These are phyloP conservation scores for Lactuca saligna DNA, from an alignment of 129 eudicot species.

Conservation along the genomic window DNA sequence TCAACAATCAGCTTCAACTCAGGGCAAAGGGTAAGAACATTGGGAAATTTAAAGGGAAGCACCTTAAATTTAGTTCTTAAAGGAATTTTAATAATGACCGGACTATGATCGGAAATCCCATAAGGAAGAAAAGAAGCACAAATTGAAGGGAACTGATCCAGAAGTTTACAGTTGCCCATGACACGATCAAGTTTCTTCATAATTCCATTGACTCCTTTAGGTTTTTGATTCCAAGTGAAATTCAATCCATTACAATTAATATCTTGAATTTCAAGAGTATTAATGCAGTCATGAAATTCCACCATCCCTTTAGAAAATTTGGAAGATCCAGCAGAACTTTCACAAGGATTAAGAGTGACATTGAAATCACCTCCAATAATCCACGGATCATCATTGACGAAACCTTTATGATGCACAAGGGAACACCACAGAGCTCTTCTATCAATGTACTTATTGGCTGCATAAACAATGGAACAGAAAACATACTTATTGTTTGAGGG, in stretches of 20 bases:
- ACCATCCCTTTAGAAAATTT: background rate
- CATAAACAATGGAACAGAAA: background rate
- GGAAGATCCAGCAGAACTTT: background rate
- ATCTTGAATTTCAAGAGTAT: background rate
- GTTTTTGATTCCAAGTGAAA: slow-evolving; percentile 1
- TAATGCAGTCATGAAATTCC: background rate
- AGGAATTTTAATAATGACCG: background rate
- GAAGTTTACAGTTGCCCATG: rapidly evolving
- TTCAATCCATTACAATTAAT: background rate
- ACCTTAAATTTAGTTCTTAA: too few species aligned
- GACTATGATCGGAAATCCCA: background rate
- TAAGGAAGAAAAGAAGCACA: background rate
- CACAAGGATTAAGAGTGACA: background rate
- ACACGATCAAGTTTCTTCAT: background rate
- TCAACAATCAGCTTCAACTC: too few species aligned
- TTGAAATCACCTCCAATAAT: background rate
- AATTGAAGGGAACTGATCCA: background rate
- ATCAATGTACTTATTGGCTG: background rate
- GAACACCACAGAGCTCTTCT: background rate
- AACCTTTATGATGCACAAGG: rapidly evolving
- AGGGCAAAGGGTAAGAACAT: too few species aligned
- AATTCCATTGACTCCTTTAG: rapidly evolving
- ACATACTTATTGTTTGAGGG: too few species aligned
- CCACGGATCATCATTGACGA: background rate
- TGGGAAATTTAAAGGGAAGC: too few species aligned